Percentiles rank a stretch among this genome's conserved stretches.
Conservation (phyloP, 2,329 filamentous ascomycete genomes). For the Aspergillus sp. region DNA sequence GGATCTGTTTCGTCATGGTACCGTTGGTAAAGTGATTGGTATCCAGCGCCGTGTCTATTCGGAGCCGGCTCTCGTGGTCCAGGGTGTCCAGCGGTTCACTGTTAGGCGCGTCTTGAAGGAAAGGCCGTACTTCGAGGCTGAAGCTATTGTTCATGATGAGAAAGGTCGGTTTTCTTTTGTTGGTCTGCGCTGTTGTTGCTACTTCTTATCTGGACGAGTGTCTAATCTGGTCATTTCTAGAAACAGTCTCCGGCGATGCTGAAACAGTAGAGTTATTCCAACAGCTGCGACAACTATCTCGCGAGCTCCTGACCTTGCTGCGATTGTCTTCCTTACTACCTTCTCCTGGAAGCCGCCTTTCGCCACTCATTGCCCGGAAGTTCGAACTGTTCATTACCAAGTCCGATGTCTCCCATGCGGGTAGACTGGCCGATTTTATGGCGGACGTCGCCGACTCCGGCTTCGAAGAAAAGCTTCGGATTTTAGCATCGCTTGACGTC, state of each 20-base stretch:
- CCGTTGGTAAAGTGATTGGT: slow-evolving; percentile 74
- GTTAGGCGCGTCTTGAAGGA: slow-evolving; percentile 75
- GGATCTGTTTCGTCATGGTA: slow-evolving; percentile 81
- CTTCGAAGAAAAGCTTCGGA: slow-evolving; percentile 86
- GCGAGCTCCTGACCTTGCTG: slow-evolving; percentile 82
- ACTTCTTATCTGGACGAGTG: background rate
- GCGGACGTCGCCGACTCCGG: slow-evolving; percentile 84
- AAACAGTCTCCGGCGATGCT: slow-evolving; percentile 55
- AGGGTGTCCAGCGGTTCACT: slow-evolving; percentile 76
- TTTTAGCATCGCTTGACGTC: slow-evolving; percentile 78
- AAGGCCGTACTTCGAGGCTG: slow-evolving; percentile 82
- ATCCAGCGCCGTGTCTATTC: slow-evolving; percentile 73
- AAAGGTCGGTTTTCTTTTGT: slow-evolving; percentile 52
- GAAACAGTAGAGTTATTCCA: slow-evolving; percentile 71
- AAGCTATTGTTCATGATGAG: slow-evolving; percentile 71
- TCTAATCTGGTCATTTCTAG: slow-evolving; percentile 23
- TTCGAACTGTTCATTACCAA: slow-evolving; percentile 84
- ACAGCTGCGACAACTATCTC: slow-evolving; percentile 78
- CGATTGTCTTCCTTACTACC: slow-evolving; percentile 82
- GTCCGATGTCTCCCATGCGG: slow-evolving; percentile 80
- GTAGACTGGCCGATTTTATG: slow-evolving; percentile 92
- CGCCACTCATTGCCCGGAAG: slow-evolving; percentile 80
- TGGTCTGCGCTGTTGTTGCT: background rate
- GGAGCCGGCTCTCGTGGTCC: slow-evolving; percentile 81
- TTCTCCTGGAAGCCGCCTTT: slow-evolving; percentile 67